Evolutionary conservation across 192 early-diverging fungal genomes (phyloP).

Genomic region (Cetraspora pellucida): DNA sequence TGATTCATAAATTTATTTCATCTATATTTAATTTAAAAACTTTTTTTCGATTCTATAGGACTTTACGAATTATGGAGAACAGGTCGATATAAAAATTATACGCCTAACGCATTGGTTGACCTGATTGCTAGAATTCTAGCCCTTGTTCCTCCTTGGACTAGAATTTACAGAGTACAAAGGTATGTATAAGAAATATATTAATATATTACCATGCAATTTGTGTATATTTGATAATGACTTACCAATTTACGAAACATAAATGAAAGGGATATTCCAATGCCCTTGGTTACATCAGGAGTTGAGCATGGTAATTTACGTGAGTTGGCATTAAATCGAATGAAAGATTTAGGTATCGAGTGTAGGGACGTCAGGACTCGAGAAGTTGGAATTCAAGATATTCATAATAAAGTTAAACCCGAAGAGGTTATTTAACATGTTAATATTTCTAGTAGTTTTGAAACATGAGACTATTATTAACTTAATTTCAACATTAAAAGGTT

Average conservation of each 20-base stretch:
- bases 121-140: constrained; percentile 93
- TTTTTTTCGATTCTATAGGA: constrained; percentile 6
- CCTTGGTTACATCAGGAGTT: constrained; percentile 96
- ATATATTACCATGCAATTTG: background rate
- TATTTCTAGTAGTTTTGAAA: background rate
- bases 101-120: constrained; percentile 94
- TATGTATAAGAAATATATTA: too few relatives aligned
- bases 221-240: background rate
- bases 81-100: constrained; percentile 96
- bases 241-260: background rate
- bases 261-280: constrained; percentile 94
- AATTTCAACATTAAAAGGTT: constrained; percentile 54
- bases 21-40: too few relatives aligned
- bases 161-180: constrained; percentile 97
- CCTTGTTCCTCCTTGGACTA: constrained; percentile 98
- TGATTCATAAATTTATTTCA: too few relatives aligned
- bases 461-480: background rate
- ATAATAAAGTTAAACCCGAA: constrained; percentile 92
- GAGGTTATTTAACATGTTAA: constrained; percentile 11
- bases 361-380: constrained; percentile 97
- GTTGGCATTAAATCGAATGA: constrained; percentile 93
- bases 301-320: constrained; percentile 98
- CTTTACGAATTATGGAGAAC: constrained; percentile 99
- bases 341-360: constrained; percentile 93
- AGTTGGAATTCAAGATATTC: constrained; percentile 98